Conservation (phyloP, 495 filamentous ascomycete species). For the Friedmanniomyces simplex region DNA sequence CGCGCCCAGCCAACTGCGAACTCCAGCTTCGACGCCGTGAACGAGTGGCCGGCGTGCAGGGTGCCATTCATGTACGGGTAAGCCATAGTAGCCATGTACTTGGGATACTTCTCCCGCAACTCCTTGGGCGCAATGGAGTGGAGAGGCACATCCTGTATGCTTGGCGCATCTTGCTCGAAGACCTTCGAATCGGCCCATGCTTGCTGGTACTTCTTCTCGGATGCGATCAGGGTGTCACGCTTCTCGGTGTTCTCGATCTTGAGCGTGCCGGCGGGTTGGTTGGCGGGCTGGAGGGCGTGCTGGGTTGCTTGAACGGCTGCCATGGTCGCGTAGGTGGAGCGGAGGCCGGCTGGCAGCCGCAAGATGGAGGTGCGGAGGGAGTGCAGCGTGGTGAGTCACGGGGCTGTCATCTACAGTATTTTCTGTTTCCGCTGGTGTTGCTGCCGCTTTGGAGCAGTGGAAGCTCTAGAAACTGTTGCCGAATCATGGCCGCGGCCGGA, state of each 20-base stretch:
- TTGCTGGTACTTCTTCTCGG: conserved; percentile 87
- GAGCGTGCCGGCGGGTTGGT: conserved; percentile 54
- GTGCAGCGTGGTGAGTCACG: conserved; percentile 12
- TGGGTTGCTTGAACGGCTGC: conserved; percentile 42
- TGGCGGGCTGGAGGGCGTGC: conserved; percentile 49
- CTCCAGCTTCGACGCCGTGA: conserved; percentile 82
- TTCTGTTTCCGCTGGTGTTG: background rate
- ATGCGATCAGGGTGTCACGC: conserved; percentile 72
- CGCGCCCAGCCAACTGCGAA: conserved; percentile 73
- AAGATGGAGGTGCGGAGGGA: background rate
- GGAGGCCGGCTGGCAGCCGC: conserved; percentile 10
- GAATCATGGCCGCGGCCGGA: no score
- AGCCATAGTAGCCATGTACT: conserved; percentile 88
- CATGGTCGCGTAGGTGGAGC: conserved; percentile 31
- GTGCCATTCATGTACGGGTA: conserved; percentile 92
- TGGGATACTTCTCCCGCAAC: conserved; percentile 70
- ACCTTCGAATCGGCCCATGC: conserved; percentile 68
- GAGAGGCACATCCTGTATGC: conserved; percentile 60
- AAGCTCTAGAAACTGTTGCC: no score
- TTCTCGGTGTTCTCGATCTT: conserved; percentile 90
- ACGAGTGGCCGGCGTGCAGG: conserved; percentile 83
- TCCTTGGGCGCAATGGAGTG: conserved; percentile 58
- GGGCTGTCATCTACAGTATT: background rate
- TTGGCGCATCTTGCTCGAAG: conserved; percentile 79
- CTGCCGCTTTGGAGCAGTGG: no score